Evolutionary conservation across 805 yeast species (phyloP).

Genomic region (Metschnikowia henanensis): DNA sequence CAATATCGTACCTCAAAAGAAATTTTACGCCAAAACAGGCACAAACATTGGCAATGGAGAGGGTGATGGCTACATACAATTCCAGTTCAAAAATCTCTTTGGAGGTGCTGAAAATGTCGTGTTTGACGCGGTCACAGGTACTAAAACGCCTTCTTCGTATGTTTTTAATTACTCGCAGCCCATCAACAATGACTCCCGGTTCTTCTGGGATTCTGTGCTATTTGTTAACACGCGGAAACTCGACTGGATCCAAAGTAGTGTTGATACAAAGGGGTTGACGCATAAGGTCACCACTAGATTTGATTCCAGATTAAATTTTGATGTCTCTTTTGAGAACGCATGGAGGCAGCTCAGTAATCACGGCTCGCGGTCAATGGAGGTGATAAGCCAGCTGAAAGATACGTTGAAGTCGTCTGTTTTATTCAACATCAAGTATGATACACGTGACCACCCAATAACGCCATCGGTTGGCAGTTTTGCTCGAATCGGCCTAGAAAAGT

Average conservation of each 20-base stretch:
- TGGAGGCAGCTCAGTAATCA: conserved; percentile 36
- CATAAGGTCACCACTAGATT: conserved; percentile 40
- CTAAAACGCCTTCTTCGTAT: conserved; percentile 51
- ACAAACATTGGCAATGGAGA: conserved; percentile 96
- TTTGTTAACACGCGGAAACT: conserved; percentile 45
- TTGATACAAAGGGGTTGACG: conserved; percentile 43
- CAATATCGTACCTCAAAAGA: conserved; percentile 55
- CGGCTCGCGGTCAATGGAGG: conserved; percentile 29
- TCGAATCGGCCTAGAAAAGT: conserved; percentile 37
- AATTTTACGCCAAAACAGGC: conserved; percentile 84
- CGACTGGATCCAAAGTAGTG: conserved; percentile 51
- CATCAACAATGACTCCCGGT: conserved; percentile 39
- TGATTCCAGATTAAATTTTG: conserved; percentile 44
- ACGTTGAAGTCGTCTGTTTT: conserved; percentile 45
- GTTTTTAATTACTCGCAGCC: conserved; percentile 50
- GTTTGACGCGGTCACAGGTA: conserved; percentile 52
- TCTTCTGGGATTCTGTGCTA: conserved; percentile 37
- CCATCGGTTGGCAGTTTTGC: conserved; percentile 43
- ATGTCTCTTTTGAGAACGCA: conserved; percentile 46
- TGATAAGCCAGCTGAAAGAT: conserved; percentile 44
- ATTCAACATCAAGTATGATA: conserved; percentile 42
- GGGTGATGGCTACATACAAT: conserved; percentile 88
- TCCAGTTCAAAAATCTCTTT: conserved; percentile 56
- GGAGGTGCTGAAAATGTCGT: conserved; percentile 56
- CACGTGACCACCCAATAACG: conserved; percentile 43